phyloP scores from a whole-genome alignment of 352 stramenopile species.

The Phytophthora capsici region DNA sequence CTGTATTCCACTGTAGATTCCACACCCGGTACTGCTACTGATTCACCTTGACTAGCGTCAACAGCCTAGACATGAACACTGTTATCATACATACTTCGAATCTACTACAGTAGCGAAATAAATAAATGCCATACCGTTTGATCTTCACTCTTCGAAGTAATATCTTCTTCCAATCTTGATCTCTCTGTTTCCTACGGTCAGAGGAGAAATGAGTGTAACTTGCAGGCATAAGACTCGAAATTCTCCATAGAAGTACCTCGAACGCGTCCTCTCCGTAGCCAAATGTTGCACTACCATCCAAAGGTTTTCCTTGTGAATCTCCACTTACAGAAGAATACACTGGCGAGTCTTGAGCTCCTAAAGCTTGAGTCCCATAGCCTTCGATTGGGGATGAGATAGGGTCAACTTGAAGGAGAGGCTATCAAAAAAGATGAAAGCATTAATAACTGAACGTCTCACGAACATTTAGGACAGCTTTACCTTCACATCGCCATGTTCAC shows the following conservation, averaged over 20 bases:
- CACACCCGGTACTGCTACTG: neutral
- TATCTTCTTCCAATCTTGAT: constrained; percentile 11
- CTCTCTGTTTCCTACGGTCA: constrained; percentile 16
- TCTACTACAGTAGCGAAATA: neutral
- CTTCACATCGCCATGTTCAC: constrained; percentile 53
- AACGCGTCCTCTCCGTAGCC: constrained; percentile 85
- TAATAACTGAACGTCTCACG: no score
- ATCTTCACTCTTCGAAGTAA: neutral
- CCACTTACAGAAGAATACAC: constrained; percentile 10
- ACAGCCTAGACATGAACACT: neutral
- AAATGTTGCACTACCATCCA: constrained; percentile 48
- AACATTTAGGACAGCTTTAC: constrained; percentile 6
- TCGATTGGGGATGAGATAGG: neutral
- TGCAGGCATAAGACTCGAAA: neutral
- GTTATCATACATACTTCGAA: neutral
- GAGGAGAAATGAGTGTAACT: neutral
- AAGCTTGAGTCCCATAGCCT: neutral
- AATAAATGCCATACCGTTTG: constrained; percentile 6
- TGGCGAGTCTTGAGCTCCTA: constrained; percentile 7
- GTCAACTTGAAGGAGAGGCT: constrained; percentile 17
- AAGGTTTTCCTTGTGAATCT: neutral
- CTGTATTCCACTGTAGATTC: constrained; percentile 28
- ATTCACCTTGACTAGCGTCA: neutral
- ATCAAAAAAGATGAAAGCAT: neutral
- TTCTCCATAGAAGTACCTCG: constrained; percentile 39